phyloP scores from a whole-genome alignment of 768 basidiomycete genomes.

The Amanita pallidorosea region DNA sequence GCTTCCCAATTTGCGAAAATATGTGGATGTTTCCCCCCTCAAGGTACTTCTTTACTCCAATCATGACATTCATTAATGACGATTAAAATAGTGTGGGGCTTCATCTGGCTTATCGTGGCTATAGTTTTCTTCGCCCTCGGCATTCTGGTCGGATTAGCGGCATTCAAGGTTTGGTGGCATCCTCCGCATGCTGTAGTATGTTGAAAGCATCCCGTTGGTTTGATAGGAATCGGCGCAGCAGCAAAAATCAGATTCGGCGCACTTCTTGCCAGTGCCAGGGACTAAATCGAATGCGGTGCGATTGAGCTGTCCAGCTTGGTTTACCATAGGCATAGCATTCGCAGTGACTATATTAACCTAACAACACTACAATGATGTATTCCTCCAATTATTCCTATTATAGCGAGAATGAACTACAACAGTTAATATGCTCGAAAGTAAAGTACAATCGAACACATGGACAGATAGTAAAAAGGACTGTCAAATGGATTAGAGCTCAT shows the following conservation, averaged over 20 bases:
- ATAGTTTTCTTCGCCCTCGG: conserved; percentile 67
- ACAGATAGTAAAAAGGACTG: not conserved
- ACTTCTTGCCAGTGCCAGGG: conserved; percentile 53
- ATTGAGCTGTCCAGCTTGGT: not conserved
- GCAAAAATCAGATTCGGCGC: conserved; percentile 37
- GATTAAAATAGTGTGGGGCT: conserved; percentile 61
- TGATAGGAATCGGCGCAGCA: conserved; percentile 47
- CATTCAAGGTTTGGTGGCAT: conserved; percentile 54
- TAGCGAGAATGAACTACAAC: not conserved
- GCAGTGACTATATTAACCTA: not conserved
- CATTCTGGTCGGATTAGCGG: conserved; percentile 65
- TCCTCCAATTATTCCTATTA: not conserved
- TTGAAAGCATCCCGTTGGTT: not conserved
- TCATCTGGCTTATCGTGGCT: conserved; percentile 76
- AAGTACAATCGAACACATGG: conserved; percentile 4
- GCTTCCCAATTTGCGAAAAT: conserved; percentile 77
- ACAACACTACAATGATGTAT: too few species aligned
- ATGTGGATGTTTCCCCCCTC: conserved; percentile 79
- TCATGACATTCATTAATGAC: conserved; percentile 4
- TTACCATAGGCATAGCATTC: not conserved
- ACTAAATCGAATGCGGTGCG: conserved; percentile 9
- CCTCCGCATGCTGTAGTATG: not conserved
- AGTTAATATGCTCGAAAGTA: conserved; percentile 1
- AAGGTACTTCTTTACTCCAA: conserved; percentile 30
- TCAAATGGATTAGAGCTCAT: conserved; percentile 35